These are phyloP conservation scores for Sclerotinia sclerotiorum DNA, from an alignment of 2,329 filamentous ascomycete genomes.

Conservation along the genomic window DNA sequence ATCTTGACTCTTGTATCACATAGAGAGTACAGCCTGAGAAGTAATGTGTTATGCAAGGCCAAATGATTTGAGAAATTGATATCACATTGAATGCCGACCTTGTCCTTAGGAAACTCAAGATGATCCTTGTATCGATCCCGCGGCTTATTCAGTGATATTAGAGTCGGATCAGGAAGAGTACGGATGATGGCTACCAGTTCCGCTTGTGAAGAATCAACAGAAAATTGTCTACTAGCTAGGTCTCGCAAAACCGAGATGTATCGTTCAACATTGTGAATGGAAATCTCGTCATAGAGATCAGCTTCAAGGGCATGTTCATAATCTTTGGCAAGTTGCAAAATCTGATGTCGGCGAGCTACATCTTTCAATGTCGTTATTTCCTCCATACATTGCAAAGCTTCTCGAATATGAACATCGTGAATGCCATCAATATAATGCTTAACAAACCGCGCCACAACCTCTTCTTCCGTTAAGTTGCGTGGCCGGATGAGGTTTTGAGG, in stretches of 20 bases:
- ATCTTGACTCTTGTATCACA: slow-evolving; percentile 75
- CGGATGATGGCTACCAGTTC: slow-evolving; percentile 36
- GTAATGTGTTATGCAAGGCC: slow-evolving; percentile 77
- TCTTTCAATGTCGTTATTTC: slow-evolving; percentile 43
- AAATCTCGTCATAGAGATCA: slow-evolving; percentile 46
- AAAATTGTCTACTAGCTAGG: slow-evolving; percentile 38
- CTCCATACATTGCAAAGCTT: slow-evolving; percentile 40
- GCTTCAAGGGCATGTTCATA: slow-evolving; percentile 55
- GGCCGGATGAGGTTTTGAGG: slow-evolving; percentile 20
- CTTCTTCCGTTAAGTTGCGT: slow-evolving; percentile 13
- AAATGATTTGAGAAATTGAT: slow-evolving; percentile 89
- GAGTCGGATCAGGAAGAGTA: slow-evolving; percentile 42
- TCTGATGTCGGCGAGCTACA: slow-evolving; percentile 48
- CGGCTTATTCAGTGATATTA: slow-evolving; percentile 50
- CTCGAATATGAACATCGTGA: slow-evolving; percentile 47
- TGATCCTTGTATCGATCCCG: slow-evolving; percentile 56
- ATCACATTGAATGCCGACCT: slow-evolving; percentile 82
- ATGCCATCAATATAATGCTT: slow-evolving; percentile 56
- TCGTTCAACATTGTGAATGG: slow-evolving; percentile 44
- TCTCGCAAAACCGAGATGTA: slow-evolving; percentile 54
- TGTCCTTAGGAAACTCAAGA: slow-evolving; percentile 75
- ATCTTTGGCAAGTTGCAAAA: slow-evolving; percentile 55
- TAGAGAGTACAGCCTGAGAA: slow-evolving; percentile 79
- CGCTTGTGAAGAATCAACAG: slow-evolving; percentile 20
- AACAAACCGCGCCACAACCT: slow-evolving; percentile 41